Evolutionary conservation across 2,329 filamentous ascomycete genomes (phyloP), one percentile per base, ranked within the genome.

Genomic region (Colletotrichum musae): DNA sequence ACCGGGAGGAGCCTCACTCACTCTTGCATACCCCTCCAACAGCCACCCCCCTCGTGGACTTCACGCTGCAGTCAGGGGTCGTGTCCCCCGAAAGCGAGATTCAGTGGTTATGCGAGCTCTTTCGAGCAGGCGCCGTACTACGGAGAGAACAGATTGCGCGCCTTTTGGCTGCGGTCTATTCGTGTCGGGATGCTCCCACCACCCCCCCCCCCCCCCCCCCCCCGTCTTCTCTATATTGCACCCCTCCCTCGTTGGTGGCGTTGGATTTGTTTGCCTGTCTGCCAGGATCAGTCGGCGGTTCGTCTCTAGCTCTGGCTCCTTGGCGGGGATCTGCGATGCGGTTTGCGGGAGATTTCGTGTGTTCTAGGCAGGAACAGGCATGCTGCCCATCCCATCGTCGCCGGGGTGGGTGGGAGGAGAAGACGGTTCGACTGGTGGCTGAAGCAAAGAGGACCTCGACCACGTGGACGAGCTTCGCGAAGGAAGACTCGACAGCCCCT

Each of bases 41-140:
- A 26, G 47, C 45, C 56, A 28, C 56, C 53, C 58, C 36, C 18
- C 58, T 52, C 58, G 58, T 61, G 58, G 48, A 21, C 52, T 7
- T 53, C 48, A 45, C 36, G 58, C 58, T 3, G 36, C 48, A 39
- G 21, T 21, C 58, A 61, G 58, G 58, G 58, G 58, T 45, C 10
- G 47, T 52, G 58, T 28, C 18, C 21, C 47, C 48, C 10, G 36
- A 32, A 53, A 24, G 58, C n/a, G 15, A 52, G 48, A 54, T 62
- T 39, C 51, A 47, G 59, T 54, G 24, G 59, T 32, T 53, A 62
- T 54, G 50, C 50, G 59, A 62, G 13, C n/a, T 32, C 43, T 47
- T 48, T 48, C 6, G 13, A 13, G 36, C 24, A 9, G 10, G 32
- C 32, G 21, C 28, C 16, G 58, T 61, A 16, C 5, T 15, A 53